Evolutionary conservation across 2,329 filamentous ascomycete species (phyloP).

Genomic region (Parafenestella ontariensis): DNA sequence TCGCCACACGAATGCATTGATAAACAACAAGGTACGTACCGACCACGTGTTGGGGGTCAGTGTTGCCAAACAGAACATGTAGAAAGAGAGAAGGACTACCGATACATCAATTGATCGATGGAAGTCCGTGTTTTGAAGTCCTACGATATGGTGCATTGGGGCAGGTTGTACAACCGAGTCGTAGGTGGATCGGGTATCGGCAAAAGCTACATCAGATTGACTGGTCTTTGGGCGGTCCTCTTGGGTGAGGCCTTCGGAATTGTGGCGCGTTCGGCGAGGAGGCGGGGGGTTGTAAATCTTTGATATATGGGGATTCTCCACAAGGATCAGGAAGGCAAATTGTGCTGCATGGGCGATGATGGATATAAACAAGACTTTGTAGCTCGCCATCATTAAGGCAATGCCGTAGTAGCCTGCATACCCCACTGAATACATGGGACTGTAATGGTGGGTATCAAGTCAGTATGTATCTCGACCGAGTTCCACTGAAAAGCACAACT

Average conservation of each 20-base stretch:
- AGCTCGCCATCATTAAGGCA: conserved; percentile 97
- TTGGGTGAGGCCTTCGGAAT: conserved; percentile 48
- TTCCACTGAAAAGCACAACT: conserved; percentile 6
- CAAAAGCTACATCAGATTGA: conserved; percentile 48
- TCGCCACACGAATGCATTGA: conserved; percentile 82
- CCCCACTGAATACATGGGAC: conserved; percentile 56
- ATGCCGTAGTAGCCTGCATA: conserved; percentile 99
- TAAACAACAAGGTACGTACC: conserved; percentile 80
- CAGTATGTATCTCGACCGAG: conserved; percentile 3
- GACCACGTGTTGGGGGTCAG: conserved; percentile 78
- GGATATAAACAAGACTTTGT: conserved; percentile 96
- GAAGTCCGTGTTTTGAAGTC: conserved; percentile 82
- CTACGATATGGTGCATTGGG: conserved; percentile 82
- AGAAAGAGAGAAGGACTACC: conserved; percentile 76
- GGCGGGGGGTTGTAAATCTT: conserved; percentile 94
- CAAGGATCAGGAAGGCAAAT: conserved; percentile 87
- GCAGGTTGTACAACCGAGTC: conserved; percentile 63
- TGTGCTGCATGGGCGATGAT: conserved; percentile 93
- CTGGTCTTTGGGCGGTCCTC: conserved; percentile 47
- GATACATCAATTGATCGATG: conserved; percentile 87
- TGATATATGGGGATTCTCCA: conserved; percentile 98
- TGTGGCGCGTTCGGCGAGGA: conserved; percentile 69
- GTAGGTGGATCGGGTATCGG: conserved; percentile 47
- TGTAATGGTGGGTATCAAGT: conserved; percentile 3
- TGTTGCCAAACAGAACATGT: conserved; percentile 75